Evolutionary conservation across 2,329 filamentous ascomycete genomes (phyloP).

Genomic region (Helotiales sp.): DNA sequence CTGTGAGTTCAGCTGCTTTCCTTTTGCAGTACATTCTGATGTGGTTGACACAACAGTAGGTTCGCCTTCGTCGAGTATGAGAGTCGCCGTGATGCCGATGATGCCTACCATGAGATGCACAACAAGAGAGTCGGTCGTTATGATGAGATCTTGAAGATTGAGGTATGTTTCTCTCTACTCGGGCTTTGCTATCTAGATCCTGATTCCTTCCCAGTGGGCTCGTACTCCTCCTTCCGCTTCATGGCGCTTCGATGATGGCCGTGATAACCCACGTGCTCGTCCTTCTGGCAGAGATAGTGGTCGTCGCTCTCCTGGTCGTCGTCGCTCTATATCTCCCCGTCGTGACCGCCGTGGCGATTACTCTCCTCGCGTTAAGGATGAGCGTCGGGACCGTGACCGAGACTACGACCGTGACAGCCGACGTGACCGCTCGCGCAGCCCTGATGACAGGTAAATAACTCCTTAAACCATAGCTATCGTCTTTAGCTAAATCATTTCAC

Average conservation of each 20-base stretch:
- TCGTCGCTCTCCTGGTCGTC: constrained; percentile 62
- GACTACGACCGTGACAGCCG: constrained; percentile 73
- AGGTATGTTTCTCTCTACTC: constrained; percentile 58
- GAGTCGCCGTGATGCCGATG: constrained; percentile 95
- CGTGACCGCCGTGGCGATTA: constrained; percentile 68
- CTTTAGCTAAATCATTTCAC: neutral
- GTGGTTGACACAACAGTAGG: constrained; percentile 48
- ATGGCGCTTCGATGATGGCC: constrained; percentile 95
- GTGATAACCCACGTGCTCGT: constrained; percentile 58
- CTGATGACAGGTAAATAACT: constrained; percentile 58
- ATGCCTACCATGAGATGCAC: constrained; percentile 99
- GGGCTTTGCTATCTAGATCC: neutral
- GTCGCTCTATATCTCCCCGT: constrained; percentile 77
- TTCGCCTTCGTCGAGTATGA: constrained; percentile 99
- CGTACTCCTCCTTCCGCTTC: constrained; percentile 96
- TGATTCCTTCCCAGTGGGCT: constrained; percentile 72
- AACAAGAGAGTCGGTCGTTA: constrained; percentile 91
- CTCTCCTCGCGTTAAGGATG: constrained; percentile 87
- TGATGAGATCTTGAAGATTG: constrained; percentile 95
- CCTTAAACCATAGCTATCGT: neutral
- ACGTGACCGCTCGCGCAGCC: constrained; percentile 71
- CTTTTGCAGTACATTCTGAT: constrained; percentile 31
- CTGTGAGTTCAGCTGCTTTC: constrained; percentile 66
- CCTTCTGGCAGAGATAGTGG: constrained; percentile 34
- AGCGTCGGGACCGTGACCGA: constrained; percentile 77